Base-by-base conservation (phyloP, 2,329 filamentous ascomycete species). In the Fusarium pilosicola region DNA sequence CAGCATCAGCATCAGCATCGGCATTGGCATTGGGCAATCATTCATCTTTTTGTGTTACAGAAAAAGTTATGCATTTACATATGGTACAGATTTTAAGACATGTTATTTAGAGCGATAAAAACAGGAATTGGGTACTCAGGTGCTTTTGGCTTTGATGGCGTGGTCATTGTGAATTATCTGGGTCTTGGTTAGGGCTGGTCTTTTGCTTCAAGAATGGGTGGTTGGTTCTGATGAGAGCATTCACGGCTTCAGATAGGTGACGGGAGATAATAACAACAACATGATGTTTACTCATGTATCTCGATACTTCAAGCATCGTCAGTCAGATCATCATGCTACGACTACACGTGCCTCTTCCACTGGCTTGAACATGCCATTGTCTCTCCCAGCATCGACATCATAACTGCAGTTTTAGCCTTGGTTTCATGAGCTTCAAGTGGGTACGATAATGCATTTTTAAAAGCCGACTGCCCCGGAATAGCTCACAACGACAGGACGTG, bases 401-500 rank as follows among this genome's bases (percentile, higher is more conserved):
- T 59, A 58, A 34, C 41, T 65, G 59, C 51, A 59, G 45, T 30
- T 59, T 59, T 59, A 59, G 46, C 42, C 52, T 54, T 54, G 58
- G 52, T 48, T 65, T 58, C 46, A 65, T 44, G n/a, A 38, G 22
- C 36, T 52, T 49, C 41, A 32, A 44, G 59, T 65, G 67, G 67
- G 44, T 45, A 65, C 46, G 26, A 38, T 28, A 51, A 55, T 44
- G 48, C 42, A 32, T 45, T 24, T 48, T 45, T 24, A 13, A 58
- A 45, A 54, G 66, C 66, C 52, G 66, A 70, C 30, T 32, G 65
- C 60, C 66, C 67, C 66, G 66, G 66, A 65, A 46, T 52, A 65
- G 51, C 38, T 65, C 30, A 48, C 62, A 48, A 70, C 24, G 48
- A 68, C 38, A 62, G 56, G 24, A 62, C n/a, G 34, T 48, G 30